Conservation (phyloP, 1,139 yeast genomes). For the Taphrina communis region DNA sequence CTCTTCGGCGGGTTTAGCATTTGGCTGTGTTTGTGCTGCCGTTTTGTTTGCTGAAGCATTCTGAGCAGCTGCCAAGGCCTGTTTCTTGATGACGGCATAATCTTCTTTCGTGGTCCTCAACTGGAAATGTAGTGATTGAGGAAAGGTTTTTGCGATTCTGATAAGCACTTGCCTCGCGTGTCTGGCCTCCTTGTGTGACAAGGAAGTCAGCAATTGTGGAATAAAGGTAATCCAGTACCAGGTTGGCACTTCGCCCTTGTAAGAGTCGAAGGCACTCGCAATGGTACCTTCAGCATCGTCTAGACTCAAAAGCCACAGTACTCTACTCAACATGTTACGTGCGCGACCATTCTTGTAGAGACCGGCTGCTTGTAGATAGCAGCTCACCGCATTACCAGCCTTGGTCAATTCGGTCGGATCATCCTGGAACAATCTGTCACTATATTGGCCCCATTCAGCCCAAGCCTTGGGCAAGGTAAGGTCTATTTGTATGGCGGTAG, state of each 20-base stretch:
- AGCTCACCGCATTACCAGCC: slow-evolving; percentile 93
- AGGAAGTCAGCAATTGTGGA: slow-evolving; percentile 87
- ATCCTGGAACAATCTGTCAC: slow-evolving; percentile 85
- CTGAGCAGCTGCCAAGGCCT: slow-evolving; percentile 66
- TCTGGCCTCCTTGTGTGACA: slow-evolving; percentile 88
- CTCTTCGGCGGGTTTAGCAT: slow-evolving; percentile 39
- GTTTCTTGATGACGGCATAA: slow-evolving; percentile 83
- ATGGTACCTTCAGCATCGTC: slow-evolving; percentile 85
- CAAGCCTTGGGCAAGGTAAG: slow-evolving; percentile 94
- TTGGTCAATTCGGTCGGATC: slow-evolving; percentile 80
- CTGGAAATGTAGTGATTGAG: slow-evolving; percentile 96
- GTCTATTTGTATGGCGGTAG: slow-evolving; percentile 95
- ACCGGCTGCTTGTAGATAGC: slow-evolving; percentile 97
- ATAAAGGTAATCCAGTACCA: slow-evolving; percentile 99
- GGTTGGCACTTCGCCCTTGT: slow-evolving; percentile 94
- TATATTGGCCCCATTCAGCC: slow-evolving; percentile 99
- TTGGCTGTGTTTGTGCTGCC: slow-evolving; percentile 43
- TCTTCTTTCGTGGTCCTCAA: slow-evolving; percentile 94
- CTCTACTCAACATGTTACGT: slow-evolving; percentile 82
- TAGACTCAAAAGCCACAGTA: slow-evolving; percentile 89
- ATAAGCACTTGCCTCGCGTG: slow-evolving; percentile 85
- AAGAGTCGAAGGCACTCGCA: slow-evolving; percentile 86
- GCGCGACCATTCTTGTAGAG: slow-evolving; percentile 91
- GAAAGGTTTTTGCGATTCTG: slow-evolving; percentile 92
- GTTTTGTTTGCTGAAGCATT: slow-evolving; percentile 49